Percentiles rank a stretch among this genome's conserved stretches.
These are phyloP conservation scores for Thelonectria rubi DNA, from an alignment of 2,329 filamentous ascomycete genomes.

Conservation along the genomic window DNA sequence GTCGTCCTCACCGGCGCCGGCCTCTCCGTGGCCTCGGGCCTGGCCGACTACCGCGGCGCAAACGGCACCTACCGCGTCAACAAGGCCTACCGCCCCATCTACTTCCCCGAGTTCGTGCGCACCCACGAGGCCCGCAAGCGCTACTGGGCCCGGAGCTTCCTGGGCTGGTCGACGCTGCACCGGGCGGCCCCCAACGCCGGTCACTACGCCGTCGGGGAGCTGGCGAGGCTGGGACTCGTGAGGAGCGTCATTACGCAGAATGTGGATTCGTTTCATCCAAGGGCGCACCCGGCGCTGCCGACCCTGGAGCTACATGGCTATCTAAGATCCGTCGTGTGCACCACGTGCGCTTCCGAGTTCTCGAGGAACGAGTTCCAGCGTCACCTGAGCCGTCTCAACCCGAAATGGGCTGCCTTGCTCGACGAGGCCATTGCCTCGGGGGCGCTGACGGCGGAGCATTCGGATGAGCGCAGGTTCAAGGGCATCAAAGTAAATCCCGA, in stretches of 20 bases:
- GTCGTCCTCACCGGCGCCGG: constrained; percentile 80
- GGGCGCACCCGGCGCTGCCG: constrained; percentile 76
- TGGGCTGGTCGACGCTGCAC: constrained; percentile 87
- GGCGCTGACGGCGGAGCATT: constrained; percentile 81
- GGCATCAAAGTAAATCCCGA: constrained; percentile 91
- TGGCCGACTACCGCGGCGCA: constrained; percentile 90
- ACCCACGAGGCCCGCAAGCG: constrained; percentile 87
- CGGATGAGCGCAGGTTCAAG: constrained; percentile 69
- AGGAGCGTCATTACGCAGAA: constrained; percentile 90
- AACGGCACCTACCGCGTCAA: constrained; percentile 95
- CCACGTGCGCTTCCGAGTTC: constrained; percentile 77
- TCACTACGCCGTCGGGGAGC: constrained; percentile 78
- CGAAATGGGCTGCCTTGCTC: constrained; percentile 83
- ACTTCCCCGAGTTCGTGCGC: constrained; percentile 86
- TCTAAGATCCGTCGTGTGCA: constrained; percentile 81
- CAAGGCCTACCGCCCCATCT: constrained; percentile 89
- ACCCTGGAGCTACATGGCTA: constrained; percentile 94
- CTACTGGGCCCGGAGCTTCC: constrained; percentile 95
- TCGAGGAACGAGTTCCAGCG: constrained; percentile 79
- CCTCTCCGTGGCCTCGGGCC: constrained; percentile 89
- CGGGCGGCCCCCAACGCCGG: constrained; percentile 81
- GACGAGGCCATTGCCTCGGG: constrained; percentile 75
- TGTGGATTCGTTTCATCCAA: constrained; percentile 91
- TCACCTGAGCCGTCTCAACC: constrained; percentile 81
- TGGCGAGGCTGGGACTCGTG: constrained; percentile 77